Evolutionary conservation across 176 grass and related monocot genomes (phyloP), one percentile per base, ranked within the genome.

Genomic region (Oryza coarctata): DNA sequence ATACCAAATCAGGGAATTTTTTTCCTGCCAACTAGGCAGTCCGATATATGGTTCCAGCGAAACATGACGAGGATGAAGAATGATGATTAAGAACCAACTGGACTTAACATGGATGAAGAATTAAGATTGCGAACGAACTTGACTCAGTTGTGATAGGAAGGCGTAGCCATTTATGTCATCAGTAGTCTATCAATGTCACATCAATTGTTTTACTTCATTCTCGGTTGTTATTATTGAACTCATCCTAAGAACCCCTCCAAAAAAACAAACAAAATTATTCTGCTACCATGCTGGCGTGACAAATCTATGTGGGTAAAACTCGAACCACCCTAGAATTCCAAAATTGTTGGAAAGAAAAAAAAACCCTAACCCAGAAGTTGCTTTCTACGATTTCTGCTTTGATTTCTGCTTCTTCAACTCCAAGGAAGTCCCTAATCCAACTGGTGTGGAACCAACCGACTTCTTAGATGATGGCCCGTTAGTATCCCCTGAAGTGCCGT

Each of bases 391-490:
- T 29, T 85, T 84, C 65, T 82, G 78, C 85, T 90, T 99, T 20
- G 89, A 83, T 38, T 95, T 99, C 66, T 95, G 96, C 70, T 94
- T 99, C 91, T 99, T 99, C 11, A 78, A 50, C 50, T 91, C 96
- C 85, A 95, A 85, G 3, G 93, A 86, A 13, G 87, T 60, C 34
- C 96, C 96, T 84, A 99, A 81, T 73, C 96, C 96, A 43, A 95
- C 90, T 12, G 96, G 96, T 3, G 84, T 81, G 35, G 63, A 67
- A 43, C 69, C 61, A 18, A 79, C 75, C 29, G 47, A 49, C 32
- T 83, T 52, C 7, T 55, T 91, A 2, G 67, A 44, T n/a, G 61
- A 45, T 65, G 17, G 67, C 0, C 61, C 80, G 27, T 88, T 76
- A 15, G 71, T 57, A 77, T 89, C 74, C 52, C 70, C 36, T 31